Evolutionary conservation across 768 basidiomycete species (phyloP).

Genomic region (Cystobasidiopsis lactophilus): DNA sequence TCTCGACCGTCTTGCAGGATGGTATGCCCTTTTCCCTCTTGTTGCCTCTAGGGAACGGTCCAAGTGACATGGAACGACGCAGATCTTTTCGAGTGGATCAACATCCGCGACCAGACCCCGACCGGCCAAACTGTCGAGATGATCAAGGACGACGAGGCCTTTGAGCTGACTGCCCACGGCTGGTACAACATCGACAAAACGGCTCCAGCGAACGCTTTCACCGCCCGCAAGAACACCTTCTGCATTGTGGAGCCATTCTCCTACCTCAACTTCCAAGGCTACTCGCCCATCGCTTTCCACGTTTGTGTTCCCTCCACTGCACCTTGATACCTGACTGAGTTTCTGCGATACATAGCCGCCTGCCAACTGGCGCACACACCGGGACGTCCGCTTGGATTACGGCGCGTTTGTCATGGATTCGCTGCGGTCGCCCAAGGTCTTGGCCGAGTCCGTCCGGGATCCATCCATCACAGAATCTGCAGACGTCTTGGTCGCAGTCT

Average conservation of each 20-base stretch:
- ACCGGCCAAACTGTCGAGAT: slow-evolving; percentile 28
- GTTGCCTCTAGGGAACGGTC: too few species aligned
- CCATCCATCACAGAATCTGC: slow-evolving; percentile 8
- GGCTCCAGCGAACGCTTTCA: too few species aligned
- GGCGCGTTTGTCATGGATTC: slow-evolving; percentile 19
- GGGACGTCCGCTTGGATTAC: slow-evolving; percentile 8
- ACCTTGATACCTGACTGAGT: too few species aligned
- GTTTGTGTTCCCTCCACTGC: too few species aligned
- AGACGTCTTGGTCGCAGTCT: slow-evolving; percentile 34
- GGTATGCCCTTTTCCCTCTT: too few species aligned
- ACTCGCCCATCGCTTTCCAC: slow-evolving; percentile 14
- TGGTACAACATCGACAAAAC: too few species aligned
- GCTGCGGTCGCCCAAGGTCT: slow-evolving; percentile 13
- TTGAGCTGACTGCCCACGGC: too few species aligned
- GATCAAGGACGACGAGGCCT: too few species aligned
- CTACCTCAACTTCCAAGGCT: slow-evolving; percentile 16
- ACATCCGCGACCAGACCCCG: slow-evolving; percentile 20
- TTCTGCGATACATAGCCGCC: slow-evolving; percentile 6
- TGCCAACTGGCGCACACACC: slow-evolving; percentile 12
- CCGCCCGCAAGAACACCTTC: too few species aligned
- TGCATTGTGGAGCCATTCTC: slow-evolving; percentile 17
- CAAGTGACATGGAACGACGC: slow-evolving; percentile 17
- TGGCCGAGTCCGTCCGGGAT: slow-evolving; percentile 5
- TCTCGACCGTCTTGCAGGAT: slow-evolving; percentile 20
- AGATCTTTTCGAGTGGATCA: slow-evolving; percentile 29